phyloP scores from a whole-genome alignment of 805 yeast genomes.

The Wickerhamomyces canadensis region DNA sequence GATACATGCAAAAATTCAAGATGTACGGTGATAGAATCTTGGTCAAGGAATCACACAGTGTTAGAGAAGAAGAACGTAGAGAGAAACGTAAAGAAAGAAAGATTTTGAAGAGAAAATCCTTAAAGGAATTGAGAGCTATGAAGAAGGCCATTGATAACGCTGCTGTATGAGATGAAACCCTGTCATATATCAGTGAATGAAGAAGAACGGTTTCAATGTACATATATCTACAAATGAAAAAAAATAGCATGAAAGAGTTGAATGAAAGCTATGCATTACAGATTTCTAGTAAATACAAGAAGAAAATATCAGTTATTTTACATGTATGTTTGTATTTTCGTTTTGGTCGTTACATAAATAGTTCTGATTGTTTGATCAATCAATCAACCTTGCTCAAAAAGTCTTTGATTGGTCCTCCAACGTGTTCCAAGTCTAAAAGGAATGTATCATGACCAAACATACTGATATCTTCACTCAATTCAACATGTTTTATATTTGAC shows the following conservation, averaged over 20 bases:
- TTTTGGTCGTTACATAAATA: no score
- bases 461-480: conserved; percentile 70
- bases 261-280: background rate
- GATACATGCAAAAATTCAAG: conserved; percentile 71
- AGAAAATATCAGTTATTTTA: no score
- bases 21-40: conserved; percentile 71
- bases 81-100: conserved; percentile 41
- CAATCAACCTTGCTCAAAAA: conserved; percentile 44
- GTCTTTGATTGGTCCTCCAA: conserved; percentile 67
- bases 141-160: conserved; percentile 17
- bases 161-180: background rate
- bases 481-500: conserved; percentile 53
- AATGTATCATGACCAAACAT: conserved; percentile 92
- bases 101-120: conserved; percentile 26
- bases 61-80: conserved; percentile 40
- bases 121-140: conserved; percentile 21
- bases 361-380: no score
- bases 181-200: no score
- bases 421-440: conserved; percentile 68
- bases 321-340: no score
- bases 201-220: background rate
- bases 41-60: conserved; percentile 50
- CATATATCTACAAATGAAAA: background rate
- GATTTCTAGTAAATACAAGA: no score
- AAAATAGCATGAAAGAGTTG: no score